Conservation (phyloP, 108 stramenopile genomes). For the Nannochloropsis gaditana region DNA sequence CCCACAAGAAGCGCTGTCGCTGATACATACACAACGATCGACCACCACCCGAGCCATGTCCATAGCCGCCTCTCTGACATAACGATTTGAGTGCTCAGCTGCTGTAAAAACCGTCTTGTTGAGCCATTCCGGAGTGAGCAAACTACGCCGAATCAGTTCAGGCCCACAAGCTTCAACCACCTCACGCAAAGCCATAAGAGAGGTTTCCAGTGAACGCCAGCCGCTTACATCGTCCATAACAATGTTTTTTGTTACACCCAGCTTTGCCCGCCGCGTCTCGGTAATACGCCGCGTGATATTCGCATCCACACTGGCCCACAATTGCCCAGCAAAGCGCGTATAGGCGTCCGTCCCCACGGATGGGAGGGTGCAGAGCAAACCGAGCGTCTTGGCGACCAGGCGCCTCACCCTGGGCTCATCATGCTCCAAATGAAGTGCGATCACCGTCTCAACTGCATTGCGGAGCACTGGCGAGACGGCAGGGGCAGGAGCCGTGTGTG, state of each 20-base stretch:
- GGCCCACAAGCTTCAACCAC: background rate
- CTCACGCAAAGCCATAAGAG: background rate
- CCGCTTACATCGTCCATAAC: background rate
- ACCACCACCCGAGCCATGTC: background rate
- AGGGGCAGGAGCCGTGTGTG: background rate
- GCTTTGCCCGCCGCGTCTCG: background rate
- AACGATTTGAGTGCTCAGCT: background rate
- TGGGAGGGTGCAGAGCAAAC: slow-evolving; percentile 2
- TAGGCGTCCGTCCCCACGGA: slow-evolving; percentile 5
- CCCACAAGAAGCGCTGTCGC: background rate
- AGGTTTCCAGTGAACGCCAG: background rate
- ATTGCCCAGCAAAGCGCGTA: background rate
- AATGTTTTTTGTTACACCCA: background rate
- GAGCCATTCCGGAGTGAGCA: background rate
- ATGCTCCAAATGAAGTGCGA: background rate
- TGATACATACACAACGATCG: background rate
- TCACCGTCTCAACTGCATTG: background rate
- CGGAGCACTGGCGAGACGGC: background rate
- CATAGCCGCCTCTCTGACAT: background rate
- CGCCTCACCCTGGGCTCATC: background rate
- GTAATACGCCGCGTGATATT: background rate
- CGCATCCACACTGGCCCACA: background rate
- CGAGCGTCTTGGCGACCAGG: background rate
- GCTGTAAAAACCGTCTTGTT: background rate
- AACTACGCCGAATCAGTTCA: background rate